Conservation (phyloP, 306 rosid genomes). For the Prunus mira region DNA sequence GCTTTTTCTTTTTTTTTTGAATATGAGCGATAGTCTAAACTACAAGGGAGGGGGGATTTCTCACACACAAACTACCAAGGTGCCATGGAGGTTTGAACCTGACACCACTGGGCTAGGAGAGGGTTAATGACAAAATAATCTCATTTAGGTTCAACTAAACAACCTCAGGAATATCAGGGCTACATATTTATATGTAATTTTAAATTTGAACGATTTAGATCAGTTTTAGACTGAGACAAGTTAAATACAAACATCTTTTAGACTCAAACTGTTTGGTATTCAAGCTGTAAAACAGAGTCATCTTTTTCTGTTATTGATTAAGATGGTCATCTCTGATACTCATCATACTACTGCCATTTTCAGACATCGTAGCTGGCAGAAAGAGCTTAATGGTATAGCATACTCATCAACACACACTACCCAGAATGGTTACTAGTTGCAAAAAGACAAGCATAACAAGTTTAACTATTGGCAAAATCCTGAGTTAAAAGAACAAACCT, state of each 20-base stretch:
- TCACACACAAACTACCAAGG: no score
- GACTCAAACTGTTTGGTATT: background rate
- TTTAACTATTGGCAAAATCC: conserved; percentile 1
- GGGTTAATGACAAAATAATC: background rate
- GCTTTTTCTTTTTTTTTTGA: no score
- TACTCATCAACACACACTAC: background rate
- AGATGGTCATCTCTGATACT: background rate
- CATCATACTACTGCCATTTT: background rate
- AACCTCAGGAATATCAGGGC: background rate
- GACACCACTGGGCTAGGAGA: background rate
- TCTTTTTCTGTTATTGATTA: background rate
- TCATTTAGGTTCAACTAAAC: background rate
- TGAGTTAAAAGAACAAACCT: conserved; percentile 50
- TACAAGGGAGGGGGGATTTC: no score
- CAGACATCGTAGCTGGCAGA: background rate
- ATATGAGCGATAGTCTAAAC: no score
- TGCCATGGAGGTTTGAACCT: no score
- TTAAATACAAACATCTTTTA: background rate
- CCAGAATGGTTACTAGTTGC: background rate
- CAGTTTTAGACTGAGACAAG: background rate
- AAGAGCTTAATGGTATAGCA: no score
- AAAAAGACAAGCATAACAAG: conserved; percentile 11
- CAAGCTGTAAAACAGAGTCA: background rate
- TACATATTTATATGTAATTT: background rate
- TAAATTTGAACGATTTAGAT: background rate